phyloP scores from a whole-genome alignment of 2,329 filamentous ascomycete species.

The Lasiodiplodia gonubiensis region DNA sequence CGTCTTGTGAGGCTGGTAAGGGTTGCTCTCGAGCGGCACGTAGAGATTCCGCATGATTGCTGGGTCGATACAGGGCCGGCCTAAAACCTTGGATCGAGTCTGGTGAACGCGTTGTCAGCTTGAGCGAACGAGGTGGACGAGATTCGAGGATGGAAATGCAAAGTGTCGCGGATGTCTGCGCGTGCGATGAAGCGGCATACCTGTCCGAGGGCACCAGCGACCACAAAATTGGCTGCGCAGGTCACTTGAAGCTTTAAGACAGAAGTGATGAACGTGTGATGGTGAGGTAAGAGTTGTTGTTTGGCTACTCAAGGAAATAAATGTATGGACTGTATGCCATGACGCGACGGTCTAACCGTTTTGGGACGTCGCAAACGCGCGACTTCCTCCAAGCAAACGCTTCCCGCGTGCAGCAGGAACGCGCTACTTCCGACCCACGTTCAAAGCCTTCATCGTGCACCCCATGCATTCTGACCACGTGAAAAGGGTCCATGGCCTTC shows the following conservation, averaged over 20 bases:
- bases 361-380: constrained; percentile 13
- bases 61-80: neutral
- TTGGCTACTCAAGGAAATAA: constrained; percentile 17
- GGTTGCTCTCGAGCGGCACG: constrained; percentile 32
- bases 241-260: neutral
- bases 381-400: neutral
- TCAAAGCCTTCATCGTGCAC: neutral
- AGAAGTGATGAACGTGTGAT: neutral
- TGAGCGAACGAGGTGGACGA: neutral
- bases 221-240: neutral
- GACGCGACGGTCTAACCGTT: constrained; percentile 18
- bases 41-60: constrained; percentile 1
- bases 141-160: neutral
- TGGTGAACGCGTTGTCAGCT: neutral
- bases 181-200: neutral
- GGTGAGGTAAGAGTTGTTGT: neutral
- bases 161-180: neutral
- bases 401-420: neutral
- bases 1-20: constrained; percentile 36
- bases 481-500: neutral
- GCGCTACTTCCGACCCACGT: neutral
- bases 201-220: neutral
- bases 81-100: neutral
- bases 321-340: neutral
- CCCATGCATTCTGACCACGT: neutral